Percentiles rank a stretch among this genome's conserved stretches.
These are phyloP conservation scores for Saksenaea oblongispora DNA, from an alignment of 371 early-diverging fungal genomes.

Conservation along the genomic window DNA sequence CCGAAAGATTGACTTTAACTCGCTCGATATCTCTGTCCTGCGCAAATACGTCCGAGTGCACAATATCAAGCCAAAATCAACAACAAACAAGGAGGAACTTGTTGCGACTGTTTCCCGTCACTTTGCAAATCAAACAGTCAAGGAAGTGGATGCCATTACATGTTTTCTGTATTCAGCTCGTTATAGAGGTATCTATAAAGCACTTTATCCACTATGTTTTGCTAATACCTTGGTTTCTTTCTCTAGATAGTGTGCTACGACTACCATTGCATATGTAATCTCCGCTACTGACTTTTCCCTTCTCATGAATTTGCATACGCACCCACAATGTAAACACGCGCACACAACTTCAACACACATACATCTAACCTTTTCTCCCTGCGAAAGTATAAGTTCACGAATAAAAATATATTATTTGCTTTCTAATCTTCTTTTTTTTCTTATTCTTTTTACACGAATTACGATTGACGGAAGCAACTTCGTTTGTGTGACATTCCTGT, in stretches of 20 bases:
- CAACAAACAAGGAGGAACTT: conserved; percentile 44
- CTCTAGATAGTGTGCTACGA: conserved; percentile 14
- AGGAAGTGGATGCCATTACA: conserved; percentile 51
- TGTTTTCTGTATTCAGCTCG: conserved; percentile 52
- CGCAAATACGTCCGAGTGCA: conserved; percentile 51
- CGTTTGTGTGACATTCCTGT: too few species aligned
- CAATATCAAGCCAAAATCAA: conserved; percentile 35
- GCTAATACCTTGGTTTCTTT: not conserved
- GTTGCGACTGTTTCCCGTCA: conserved; percentile 50
- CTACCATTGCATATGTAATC: conserved; percentile 10
- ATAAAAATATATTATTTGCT: too few species aligned
- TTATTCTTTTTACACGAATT: too few species aligned
- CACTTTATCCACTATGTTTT: not conserved
- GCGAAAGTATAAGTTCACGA: too few species aligned
- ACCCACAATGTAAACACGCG: not conserved
- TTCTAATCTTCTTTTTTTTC: too few species aligned
- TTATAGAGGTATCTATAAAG: conserved; percentile 35
- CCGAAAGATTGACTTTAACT: conserved; percentile 48
- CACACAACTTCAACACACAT: too few species aligned
- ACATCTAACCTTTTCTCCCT: too few species aligned
- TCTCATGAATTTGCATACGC: not conserved
- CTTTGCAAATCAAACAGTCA: conserved; percentile 51
- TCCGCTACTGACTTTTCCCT: not conserved
- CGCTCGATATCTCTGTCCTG: conserved; percentile 37
- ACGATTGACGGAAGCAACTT: too few species aligned